phyloP scores from a whole-genome alignment of 352 stramenopile species.

The Pilasporangium apinafurcum region DNA sequence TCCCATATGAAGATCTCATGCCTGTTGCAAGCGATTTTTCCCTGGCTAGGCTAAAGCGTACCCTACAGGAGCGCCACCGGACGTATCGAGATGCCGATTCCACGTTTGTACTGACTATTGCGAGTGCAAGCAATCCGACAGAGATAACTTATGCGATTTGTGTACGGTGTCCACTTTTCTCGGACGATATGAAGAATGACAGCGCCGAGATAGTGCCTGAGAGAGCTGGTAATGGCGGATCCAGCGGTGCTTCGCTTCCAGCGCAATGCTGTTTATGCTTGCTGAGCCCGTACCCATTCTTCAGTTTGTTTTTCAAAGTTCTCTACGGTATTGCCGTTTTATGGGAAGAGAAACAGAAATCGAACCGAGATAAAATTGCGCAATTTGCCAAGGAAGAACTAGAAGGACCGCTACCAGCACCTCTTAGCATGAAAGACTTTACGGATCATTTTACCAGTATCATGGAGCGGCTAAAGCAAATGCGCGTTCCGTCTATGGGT shows the following conservation, averaged over 20 bases:
- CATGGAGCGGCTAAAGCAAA: constrained; percentile 49
- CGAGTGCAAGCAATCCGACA: constrained; percentile 32
- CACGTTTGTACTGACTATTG: constrained; percentile 70
- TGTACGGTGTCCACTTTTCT: constrained; percentile 52
- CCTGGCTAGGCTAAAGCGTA: constrained; percentile 37
- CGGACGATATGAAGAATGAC: constrained; percentile 25
- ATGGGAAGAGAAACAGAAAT: constrained; percentile 55
- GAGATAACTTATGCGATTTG: constrained; percentile 71
- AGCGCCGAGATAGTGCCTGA: too few species aligned
- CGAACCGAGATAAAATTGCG: constrained; percentile 26
- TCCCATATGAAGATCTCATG: constrained; percentile 51
- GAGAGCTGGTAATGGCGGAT: too few species aligned
- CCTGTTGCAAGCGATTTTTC: constrained; percentile 46
- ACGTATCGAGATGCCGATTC: constrained; percentile 57
- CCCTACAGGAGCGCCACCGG: constrained; percentile 59
- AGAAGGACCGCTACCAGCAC: constrained; percentile 2
- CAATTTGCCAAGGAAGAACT: constrained; percentile 18
- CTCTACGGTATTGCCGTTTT: constrained; percentile 67
- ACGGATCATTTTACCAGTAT: constrained; percentile 54
- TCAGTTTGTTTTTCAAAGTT: constrained; percentile 82
- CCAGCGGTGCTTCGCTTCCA: constrained; percentile 6
- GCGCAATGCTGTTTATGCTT: constrained; percentile 71
- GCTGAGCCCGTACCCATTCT: constrained; percentile 73
- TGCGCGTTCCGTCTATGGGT: constrained; percentile 66
- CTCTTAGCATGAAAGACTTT: constrained; percentile 48